Percentiles rank a stretch among this genome's conserved stretches.
These are phyloP conservation scores for Vinca minor DNA, from an alignment of 257 asterid genomes.

Conservation along the genomic window DNA sequence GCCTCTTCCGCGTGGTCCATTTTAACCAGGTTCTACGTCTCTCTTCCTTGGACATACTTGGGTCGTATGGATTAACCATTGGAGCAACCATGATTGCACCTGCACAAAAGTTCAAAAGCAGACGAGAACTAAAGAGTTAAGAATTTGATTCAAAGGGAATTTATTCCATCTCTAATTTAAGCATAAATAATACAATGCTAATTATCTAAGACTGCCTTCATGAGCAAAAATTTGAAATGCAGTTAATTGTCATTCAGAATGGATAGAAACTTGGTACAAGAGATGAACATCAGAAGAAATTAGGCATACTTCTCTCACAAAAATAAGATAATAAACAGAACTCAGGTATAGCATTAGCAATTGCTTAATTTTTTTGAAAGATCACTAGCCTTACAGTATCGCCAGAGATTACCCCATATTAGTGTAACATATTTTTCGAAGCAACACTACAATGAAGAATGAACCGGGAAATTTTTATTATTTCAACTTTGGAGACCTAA, in stretches of 20 bases:
- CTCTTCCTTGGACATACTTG: constrained; percentile 67
- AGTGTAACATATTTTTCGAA: neutral
- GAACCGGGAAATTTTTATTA: neutral
- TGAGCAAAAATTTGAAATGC: neutral
- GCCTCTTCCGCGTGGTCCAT: constrained; percentile 55
- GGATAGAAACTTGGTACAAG: neutral
- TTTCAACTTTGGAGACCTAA: neutral
- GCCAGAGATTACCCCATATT: neutral
- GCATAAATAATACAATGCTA: neutral
- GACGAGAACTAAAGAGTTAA: too few species aligned
- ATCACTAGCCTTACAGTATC: neutral
- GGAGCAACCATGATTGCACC: constrained; percentile 96
- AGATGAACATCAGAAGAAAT: neutral
- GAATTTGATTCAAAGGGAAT: neutral
- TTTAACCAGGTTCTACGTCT: constrained; percentile 64
- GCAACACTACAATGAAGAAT: neutral
- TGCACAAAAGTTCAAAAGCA: constrained; percentile 25
- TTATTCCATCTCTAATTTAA: constrained; percentile 4
- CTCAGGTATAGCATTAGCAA: neutral
- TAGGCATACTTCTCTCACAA: neutral
- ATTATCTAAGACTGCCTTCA: constrained; percentile 1
- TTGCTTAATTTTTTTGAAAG: neutral
- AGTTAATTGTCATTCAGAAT: neutral
- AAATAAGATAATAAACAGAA: neutral
- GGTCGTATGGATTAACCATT: constrained; percentile 85